Percentiles rank a stretch among this genome's conserved stretches.
phyloP scores from a whole-genome alignment of 129 eudicot genomes.

The Ambrosia artemisiifolia region DNA sequence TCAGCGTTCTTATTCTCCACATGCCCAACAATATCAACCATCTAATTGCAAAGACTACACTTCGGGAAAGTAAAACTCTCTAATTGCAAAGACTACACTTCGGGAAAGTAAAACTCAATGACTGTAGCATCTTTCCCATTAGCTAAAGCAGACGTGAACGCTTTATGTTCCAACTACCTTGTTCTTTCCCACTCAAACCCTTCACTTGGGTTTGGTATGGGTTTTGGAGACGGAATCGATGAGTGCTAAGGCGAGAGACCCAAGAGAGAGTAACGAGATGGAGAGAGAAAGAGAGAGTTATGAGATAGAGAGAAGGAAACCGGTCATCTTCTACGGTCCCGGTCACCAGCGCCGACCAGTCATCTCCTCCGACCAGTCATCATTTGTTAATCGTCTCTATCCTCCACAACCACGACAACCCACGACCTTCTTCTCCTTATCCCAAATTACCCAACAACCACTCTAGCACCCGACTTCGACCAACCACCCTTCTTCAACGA shows the following conservation, averaged over 20 bases:
- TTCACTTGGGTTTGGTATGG: constrained; percentile 18
- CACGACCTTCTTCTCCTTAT: no score
- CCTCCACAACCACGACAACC: no score
- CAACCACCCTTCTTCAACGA: no score
- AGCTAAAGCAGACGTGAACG: constrained; percentile 72
- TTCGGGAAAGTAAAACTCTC: constrained; percentile 77
- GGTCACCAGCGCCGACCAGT: no score
- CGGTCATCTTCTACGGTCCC: no score
- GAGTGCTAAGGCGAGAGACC: constrained; percentile 38
- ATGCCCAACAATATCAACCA: constrained; percentile 65
- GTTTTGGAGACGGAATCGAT: constrained; percentile 37
- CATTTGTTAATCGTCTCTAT: no score
- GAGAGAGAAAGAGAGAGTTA: no score
- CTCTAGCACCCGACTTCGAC: no score
- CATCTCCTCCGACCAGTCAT: no score
- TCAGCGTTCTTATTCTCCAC: constrained; percentile 68
- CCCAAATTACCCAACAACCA: no score
- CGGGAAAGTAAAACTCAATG: constrained; percentile 81
- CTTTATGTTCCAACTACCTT: constrained; percentile 87
- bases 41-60: constrained; percentile 72
- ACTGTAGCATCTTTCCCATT: constrained; percentile 79
- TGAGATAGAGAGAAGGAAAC: no score
- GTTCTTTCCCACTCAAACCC: constrained; percentile 54
- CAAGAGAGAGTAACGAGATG: neutral
- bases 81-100: constrained; percentile 82